Conservation (phyloP, 2,329 filamentous ascomycete species). For the Alternaria angustiovoidea region DNA sequence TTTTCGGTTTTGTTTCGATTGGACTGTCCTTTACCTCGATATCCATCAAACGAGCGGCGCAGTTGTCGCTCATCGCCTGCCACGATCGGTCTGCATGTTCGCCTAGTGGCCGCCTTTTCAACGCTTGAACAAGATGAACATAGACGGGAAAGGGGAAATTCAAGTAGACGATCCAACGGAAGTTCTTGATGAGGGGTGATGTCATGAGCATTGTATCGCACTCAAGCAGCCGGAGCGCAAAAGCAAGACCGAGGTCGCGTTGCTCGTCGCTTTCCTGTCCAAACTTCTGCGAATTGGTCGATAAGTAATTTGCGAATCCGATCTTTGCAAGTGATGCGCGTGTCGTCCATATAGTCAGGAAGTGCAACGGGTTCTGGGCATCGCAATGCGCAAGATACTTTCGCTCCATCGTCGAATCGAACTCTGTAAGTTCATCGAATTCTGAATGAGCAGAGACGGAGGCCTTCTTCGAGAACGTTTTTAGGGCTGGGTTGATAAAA, state of each 20-base stretch:
- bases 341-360: slow-evolving; percentile 58
- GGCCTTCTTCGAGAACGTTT: slow-evolving; percentile 46
- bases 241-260: slow-evolving; percentile 36
- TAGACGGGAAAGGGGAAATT: slow-evolving; percentile 62
- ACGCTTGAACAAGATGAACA: slow-evolving; percentile 55
- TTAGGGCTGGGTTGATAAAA: slow-evolving; percentile 55
- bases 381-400: slow-evolving; percentile 49
- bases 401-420: slow-evolving; percentile 53
- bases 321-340: slow-evolving; percentile 58
- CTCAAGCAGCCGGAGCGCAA: slow-evolving; percentile 54
- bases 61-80: slow-evolving; percentile 58
- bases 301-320: slow-evolving; percentile 60
- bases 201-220: slow-evolving; percentile 57
- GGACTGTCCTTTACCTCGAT: slow-evolving; percentile 23
- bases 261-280: slow-evolving; percentile 29
- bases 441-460: slow-evolving; percentile 23
- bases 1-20: slow-evolving; percentile 21
- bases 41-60: slow-evolving; percentile 46
- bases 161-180: slow-evolving; percentile 53
- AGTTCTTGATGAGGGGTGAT: slow-evolving; percentile 54
- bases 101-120: slow-evolving; percentile 50
- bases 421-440: slow-evolving; percentile 37
- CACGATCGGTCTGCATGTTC: slow-evolving; percentile 51
- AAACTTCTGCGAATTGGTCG: slow-evolving; percentile 39
- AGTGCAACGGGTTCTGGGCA: slow-evolving; percentile 44